Base-by-base conservation (phyloP, 495 filamentous ascomycete genomes). In the Pyrenula aspistea region DNA sequence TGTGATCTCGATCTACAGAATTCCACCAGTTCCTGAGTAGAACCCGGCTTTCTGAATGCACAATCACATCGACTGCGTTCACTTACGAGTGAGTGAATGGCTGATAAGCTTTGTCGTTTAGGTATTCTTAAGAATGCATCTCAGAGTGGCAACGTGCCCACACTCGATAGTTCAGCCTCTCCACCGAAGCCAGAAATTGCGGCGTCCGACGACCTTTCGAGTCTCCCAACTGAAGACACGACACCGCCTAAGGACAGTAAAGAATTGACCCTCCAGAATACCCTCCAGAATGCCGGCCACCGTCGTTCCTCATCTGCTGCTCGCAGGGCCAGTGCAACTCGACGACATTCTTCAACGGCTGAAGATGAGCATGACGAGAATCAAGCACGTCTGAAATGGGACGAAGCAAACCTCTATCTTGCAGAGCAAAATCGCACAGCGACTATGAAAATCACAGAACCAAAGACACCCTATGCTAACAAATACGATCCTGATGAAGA, bases 391-490 rank as follows among this genome's bases (percentile, higher is more conserved):
- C 76, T 98, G 56, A 94, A 96, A 67, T 98, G 93, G 93, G 93
- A 98, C 64, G 93, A 98, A 68, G 93, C 89, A 21, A 97, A 97
- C 61, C 76, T 98, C 21, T 97, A 96, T 68, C 77, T 97, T 12
- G 89, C 91, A 2, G 93, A 97, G 73, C 93, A 96, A 68, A 88
- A 97, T 70, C 91, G 88, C 67, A 89, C 83, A 36, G 81, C 86
- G 25, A 97, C 92, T 51, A 97, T 97, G 94, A 97, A 97, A 77
- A 97, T 98, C 64, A 84, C 88, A 61, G 93, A 98, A 73, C 93
- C 93, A 53, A 98, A 98, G 78, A 98, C 93, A 19, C 93, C 93
- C 0, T 98, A 89, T 61, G 93, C 89, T 15, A 85, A 82, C 62
- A 87, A 87, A 59, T 96, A 96, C 64, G 90, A 98, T 64, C 64